phyloP scores from a whole-genome alignment of 2,329 filamentous ascomycete genomes.

The Akanthomyces dipterigenus region DNA sequence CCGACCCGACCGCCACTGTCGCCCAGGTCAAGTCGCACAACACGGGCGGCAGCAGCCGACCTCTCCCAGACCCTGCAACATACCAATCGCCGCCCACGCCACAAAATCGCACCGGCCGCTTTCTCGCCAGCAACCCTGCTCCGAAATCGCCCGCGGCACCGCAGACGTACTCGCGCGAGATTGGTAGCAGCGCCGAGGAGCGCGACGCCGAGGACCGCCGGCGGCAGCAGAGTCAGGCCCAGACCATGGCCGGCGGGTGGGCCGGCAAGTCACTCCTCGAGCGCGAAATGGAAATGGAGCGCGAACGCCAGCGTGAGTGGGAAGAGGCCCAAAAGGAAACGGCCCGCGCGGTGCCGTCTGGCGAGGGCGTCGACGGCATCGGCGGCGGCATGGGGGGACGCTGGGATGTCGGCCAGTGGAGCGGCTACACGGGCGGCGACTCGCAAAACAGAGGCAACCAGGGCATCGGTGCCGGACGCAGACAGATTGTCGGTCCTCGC shows the following conservation, averaged over 20 bases:
- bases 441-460: constrained; percentile 60
- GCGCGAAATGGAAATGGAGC: constrained; percentile 73
- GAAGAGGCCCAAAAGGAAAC: constrained; percentile 65
- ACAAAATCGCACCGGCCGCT: constrained; percentile 50
- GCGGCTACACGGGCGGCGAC: constrained; percentile 68
- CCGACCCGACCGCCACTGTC: constrained; percentile 26
- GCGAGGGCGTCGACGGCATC: constrained; percentile 52
- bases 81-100: constrained; percentile 22
- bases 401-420: constrained; percentile 74
- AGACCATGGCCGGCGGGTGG: constrained; percentile 57
- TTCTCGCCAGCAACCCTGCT: constrained; percentile 47
- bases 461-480: constrained; percentile 62
- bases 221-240: constrained; percentile 49
- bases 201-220: constrained; percentile 56
- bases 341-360: constrained; percentile 41
- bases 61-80: constrained; percentile 44
- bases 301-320: constrained; percentile 72
- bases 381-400: constrained; percentile 60
- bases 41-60: constrained; percentile 35
- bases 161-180: constrained; percentile 48
- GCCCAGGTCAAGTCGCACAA: constrained; percentile 30
- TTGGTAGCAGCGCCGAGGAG: constrained; percentile 51
- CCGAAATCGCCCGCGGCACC: constrained; percentile 35
- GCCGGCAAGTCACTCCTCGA: constrained; percentile 66
- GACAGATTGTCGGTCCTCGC: constrained; percentile 74